Evolutionary conservation across 208 protist species (phyloP).

Genomic region (Acanthamoeba royreba): DNA sequence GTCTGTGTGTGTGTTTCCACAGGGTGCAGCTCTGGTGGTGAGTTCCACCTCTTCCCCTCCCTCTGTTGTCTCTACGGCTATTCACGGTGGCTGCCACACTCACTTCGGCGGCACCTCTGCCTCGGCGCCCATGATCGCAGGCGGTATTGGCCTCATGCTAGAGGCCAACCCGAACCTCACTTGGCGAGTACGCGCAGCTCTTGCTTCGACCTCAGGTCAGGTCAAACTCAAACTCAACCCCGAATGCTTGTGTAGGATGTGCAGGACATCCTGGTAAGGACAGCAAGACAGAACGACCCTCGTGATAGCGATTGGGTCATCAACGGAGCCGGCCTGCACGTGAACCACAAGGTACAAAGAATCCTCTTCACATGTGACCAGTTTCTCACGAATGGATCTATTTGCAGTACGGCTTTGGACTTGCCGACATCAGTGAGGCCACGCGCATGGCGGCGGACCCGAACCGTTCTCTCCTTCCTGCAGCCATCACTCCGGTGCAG

Average conservation of each 20-base stretch:
- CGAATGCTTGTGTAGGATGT: neutral
- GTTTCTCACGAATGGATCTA: neutral
- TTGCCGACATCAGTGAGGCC: neutral
- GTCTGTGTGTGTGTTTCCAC: neutral
- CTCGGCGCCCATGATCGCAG: neutral
- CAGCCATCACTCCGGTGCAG: neutral
- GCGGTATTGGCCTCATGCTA: neutral
- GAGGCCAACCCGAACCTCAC: neutral
- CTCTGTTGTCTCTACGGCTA: neutral
- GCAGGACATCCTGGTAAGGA: neutral
- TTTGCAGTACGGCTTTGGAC: neutral
- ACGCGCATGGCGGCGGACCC: neutral
- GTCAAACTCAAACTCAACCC: neutral
- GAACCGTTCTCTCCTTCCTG: neutral
- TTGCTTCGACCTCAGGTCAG: neutral
- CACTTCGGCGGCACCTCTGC: neutral
- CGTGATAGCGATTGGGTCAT: neutral
- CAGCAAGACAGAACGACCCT: neutral
- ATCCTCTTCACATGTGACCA: neutral
- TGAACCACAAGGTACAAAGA: neutral
- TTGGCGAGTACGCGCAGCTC: neutral
- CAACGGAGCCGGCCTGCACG: neutral
- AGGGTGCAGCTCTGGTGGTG: neutral
- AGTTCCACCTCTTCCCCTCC: neutral
- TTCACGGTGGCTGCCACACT: neutral